phyloP scores from a whole-genome alignment of 768 basidiomycete species.

The Aureoboletus auriporus region DNA sequence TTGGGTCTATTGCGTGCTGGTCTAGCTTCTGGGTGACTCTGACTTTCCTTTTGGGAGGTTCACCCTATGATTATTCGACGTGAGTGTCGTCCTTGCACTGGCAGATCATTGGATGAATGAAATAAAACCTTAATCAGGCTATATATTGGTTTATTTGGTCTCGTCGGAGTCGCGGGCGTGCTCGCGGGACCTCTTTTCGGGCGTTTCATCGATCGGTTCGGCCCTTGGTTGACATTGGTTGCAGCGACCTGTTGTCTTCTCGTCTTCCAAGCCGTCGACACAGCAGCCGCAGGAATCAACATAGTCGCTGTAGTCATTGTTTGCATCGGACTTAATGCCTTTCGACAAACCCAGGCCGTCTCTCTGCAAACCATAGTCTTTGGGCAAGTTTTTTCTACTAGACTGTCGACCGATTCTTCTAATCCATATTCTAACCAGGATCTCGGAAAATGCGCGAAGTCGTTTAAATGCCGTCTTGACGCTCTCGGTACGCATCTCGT shows the following conservation, averaged over 20 bases:
- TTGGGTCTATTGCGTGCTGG: conserved; percentile 26
- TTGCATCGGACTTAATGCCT: conserved; percentile 36
- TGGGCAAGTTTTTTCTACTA: conserved; percentile 5
- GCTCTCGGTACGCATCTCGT: conserved; percentile 20
- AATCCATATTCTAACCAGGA: conserved; percentile 10
- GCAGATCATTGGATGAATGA: neutral
- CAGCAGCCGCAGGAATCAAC: conserved; percentile 34
- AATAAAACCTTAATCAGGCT: conserved; percentile 1
- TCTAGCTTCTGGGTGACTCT: conserved; percentile 35
- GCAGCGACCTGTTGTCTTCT: conserved; percentile 27
- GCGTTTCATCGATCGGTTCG: conserved; percentile 22
- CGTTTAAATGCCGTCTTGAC: conserved; percentile 27
- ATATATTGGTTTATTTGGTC: conserved; percentile 46
- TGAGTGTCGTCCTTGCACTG: conserved; percentile 6
- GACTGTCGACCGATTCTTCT: neutral
- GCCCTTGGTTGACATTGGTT: conserved; percentile 40
- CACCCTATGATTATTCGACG: conserved; percentile 36
- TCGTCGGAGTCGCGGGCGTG: conserved; percentile 40
- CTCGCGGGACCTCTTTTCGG: conserved; percentile 20
- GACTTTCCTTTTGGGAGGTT: conserved; percentile 39
- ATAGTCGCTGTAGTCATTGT: conserved; percentile 35
- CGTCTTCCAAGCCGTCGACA: conserved; percentile 29
- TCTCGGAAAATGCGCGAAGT: conserved; percentile 23
- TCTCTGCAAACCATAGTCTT: conserved; percentile 24
- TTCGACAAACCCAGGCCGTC: conserved; percentile 37